Evolutionary conservation across 768 basidiomycete genomes (phyloP).

Genomic region (Tremella fuciformis): DNA sequence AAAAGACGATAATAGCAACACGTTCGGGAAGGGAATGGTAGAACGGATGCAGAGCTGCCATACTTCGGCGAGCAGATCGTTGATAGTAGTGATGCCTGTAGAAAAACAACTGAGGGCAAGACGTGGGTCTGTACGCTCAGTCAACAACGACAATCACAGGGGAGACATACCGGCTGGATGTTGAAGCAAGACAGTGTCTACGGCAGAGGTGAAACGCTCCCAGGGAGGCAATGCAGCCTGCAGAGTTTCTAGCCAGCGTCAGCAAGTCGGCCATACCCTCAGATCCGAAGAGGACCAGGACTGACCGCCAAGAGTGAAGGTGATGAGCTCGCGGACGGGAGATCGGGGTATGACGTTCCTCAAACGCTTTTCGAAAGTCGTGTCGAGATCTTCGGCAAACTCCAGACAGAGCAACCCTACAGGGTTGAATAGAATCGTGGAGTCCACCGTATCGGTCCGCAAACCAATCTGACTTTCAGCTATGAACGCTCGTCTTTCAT

Average conservation of each 20-base stretch:
- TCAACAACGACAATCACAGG: neutral
- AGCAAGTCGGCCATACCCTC: neutral
- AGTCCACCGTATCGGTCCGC: neutral
- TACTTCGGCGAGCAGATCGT: slow-evolving; percentile 1
- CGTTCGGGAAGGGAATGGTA: neutral
- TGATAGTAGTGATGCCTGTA: neutral
- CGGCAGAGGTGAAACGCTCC: neutral
- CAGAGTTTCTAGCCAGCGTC: slow-evolving; percentile 1
- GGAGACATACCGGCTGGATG: neutral
- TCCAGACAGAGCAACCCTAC: slow-evolving; percentile 10
- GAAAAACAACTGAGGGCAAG: neutral
- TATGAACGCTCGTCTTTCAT: neutral
- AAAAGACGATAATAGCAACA: neutral
- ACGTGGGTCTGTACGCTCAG: neutral
- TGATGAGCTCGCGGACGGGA: slow-evolving; percentile 20
- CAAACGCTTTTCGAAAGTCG: slow-evolving; percentile 17
- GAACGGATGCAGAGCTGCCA: neutral
- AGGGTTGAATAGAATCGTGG: neutral
- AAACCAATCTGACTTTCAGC: neutral
- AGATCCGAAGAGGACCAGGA: neutral
- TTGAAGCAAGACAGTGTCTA: neutral
- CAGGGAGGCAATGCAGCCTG: slow-evolving; percentile 1
- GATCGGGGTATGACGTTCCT: slow-evolving; percentile 14
- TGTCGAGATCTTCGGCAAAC: slow-evolving; percentile 34
- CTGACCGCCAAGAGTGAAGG: slow-evolving; percentile 14